Percentiles rank a stretch among this genome's conserved stretches.
Evolutionary conservation across 192 early-diverging fungal genomes (phyloP).

Genomic region (Linnemannia exigua): DNA sequence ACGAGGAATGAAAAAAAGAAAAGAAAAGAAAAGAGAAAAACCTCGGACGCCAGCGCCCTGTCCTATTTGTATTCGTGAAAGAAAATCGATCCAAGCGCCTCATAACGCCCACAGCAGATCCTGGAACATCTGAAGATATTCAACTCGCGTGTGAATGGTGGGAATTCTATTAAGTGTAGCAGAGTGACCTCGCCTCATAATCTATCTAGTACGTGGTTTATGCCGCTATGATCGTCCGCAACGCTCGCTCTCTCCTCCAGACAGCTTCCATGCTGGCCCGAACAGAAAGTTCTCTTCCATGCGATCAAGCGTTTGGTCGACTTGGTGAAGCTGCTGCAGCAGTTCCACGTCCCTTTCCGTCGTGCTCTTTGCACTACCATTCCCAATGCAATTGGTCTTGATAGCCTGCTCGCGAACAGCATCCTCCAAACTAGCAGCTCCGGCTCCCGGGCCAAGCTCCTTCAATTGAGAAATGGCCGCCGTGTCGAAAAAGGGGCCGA

Average conservation of each 20-base stretch:
- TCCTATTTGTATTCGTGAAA: neutral
- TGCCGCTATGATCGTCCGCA: slow-evolving; percentile 66
- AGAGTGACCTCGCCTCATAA: no score
- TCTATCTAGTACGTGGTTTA: neutral
- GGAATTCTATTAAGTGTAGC: no score
- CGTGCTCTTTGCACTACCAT: slow-evolving; percentile 30
- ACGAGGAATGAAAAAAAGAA: neutral
- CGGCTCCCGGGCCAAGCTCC: slow-evolving; percentile 5
- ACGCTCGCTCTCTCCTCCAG: slow-evolving; percentile 73
- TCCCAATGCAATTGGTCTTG: neutral
- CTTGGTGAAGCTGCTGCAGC: slow-evolving; percentile 26
- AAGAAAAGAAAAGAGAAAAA: neutral
- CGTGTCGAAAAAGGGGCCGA: slow-evolving; percentile 45
- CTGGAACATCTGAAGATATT: no score
- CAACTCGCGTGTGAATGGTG: no score
- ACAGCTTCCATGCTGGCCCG: slow-evolving; percentile 75
- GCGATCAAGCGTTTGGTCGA: slow-evolving; percentile 60
- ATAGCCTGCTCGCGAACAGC: neutral
- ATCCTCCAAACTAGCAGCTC: neutral
- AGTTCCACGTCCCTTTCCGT: slow-evolving; percentile 32
- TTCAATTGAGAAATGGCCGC: slow-evolving; percentile 46
- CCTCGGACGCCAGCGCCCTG: neutral
- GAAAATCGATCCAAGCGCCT: neutral
- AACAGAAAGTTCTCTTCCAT: slow-evolving; percentile 59
- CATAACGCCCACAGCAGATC: neutral